phyloP scores from a whole-genome alignment of 345 rosid genomes.

The Ricinus communis region DNA sequence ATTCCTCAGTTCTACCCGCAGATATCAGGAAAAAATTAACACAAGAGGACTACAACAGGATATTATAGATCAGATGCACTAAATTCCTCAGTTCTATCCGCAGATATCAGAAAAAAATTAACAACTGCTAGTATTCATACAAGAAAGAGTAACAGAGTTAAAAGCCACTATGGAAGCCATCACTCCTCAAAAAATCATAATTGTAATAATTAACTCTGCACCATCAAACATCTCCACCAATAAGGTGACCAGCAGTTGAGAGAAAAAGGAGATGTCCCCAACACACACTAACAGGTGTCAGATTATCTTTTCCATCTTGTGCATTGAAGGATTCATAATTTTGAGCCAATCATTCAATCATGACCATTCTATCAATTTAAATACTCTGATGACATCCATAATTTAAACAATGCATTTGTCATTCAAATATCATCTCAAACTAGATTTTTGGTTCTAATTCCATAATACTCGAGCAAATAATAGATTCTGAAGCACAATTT shows the following conservation, averaged over 20 bases:
- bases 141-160: neutral
- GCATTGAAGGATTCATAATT: neutral
- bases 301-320: neutral
- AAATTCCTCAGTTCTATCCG: neutral
- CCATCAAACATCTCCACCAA: constrained; percentile 2
- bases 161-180: neutral
- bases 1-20: neutral
- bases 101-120: neutral
- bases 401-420: neutral
- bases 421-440: neutral
- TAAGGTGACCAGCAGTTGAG: neutral
- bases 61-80: neutral
- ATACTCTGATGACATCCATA: neutral
- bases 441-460: no score
- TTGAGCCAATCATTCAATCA: neutral
- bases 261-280: neutral
- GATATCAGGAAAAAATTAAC: neutral
- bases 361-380: neutral
- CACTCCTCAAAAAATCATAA: neutral
- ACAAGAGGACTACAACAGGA: neutral
- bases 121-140: neutral
- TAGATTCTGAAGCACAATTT: no score
- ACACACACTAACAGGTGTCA: neutral
- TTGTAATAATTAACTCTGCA: neutral
- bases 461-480: no score